Conservation (phyloP, 495 filamentous ascomycete genomes). For the Pyronema omphalodes region DNA sequence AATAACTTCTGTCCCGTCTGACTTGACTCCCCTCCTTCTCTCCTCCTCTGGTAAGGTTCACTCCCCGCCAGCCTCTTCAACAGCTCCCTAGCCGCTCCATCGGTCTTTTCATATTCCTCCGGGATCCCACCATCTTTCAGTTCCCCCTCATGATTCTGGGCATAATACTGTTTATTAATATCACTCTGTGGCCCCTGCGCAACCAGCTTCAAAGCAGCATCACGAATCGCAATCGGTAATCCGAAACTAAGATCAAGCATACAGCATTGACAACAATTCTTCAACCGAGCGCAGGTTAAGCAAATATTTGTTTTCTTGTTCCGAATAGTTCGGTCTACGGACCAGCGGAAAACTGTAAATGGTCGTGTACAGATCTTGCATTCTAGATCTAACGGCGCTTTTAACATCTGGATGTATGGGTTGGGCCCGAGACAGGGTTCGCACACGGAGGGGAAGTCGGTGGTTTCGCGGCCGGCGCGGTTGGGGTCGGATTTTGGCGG, state of each 20-base stretch:
- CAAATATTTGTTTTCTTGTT: conserved; percentile 59
- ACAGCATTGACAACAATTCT: conserved; percentile 92
- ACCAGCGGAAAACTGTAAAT: conserved; percentile 91
- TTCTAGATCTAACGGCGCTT: conserved; percentile 75
- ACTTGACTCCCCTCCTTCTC: conserved; percentile 29
- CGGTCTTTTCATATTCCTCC: conserved; percentile 87
- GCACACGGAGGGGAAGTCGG: conserved; percentile 55
- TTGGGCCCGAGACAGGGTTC: conserved; percentile 56
- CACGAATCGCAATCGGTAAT: conserved; percentile 76
- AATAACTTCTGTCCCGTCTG: conserved; percentile 27
- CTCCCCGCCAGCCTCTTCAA: conserved; percentile 70
- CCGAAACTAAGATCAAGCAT: conserved; percentile 96
- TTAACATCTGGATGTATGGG: conserved; percentile 96
- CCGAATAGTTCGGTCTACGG: conserved; percentile 55
- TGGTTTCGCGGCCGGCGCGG: conserved; percentile 86
- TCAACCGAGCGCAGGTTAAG: conserved; percentile 56
- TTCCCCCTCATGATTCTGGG: conserved; percentile 87
- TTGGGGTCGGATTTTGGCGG: conserved; percentile 87
- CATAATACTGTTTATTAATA: conserved; percentile 92
- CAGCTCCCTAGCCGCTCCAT: conserved; percentile 84
- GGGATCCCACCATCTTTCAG: conserved; percentile 75
- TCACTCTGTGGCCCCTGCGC: conserved; percentile 77
- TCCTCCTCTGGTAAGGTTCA: conserved; percentile 80
- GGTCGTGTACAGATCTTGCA: conserved; percentile 83
- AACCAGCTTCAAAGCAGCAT: conserved; percentile 95